Evolutionary conservation across 2,329 filamentous ascomycete species (phyloP).

Genomic region (Xylaria sp.): DNA sequence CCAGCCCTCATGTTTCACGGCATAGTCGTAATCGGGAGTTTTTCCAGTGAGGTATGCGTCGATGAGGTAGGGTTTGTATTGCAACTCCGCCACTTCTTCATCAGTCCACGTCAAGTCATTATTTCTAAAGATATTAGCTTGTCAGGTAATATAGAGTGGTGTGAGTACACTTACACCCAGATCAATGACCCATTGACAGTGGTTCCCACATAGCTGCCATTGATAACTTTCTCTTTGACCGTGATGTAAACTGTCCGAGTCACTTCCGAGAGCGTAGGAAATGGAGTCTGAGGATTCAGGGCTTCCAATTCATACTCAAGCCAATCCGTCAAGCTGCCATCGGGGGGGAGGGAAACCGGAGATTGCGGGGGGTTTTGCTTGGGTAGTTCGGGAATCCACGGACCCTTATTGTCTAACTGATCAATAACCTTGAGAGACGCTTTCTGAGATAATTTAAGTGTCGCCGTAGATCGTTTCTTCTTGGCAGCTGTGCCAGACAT

Average conservation of each 20-base stretch:
- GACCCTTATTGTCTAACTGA: not conserved
- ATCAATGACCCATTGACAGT: slow-evolving; percentile 30
- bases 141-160: not conserved
- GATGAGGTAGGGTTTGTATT: slow-evolving; percentile 44
- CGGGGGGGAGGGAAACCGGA: slow-evolving; percentile 33
- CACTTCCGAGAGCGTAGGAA: slow-evolving; percentile 42
- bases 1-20: slow-evolving; percentile 46
- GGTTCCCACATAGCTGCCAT: slow-evolving; percentile 29
- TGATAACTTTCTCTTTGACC: slow-evolving; percentile 36
- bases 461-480: not conserved
- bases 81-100: slow-evolving; percentile 18
- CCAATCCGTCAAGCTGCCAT: slow-evolving; percentile 34
- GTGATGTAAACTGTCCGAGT: slow-evolving; percentile 46
- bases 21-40: slow-evolving; percentile 48
- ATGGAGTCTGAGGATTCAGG: slow-evolving; percentile 27
- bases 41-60: slow-evolving; percentile 46
- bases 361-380: slow-evolving; percentile 29
- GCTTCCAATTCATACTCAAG: slow-evolving; percentile 44
- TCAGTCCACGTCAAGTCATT: slow-evolving; percentile 45
- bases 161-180: slow-evolving; percentile 32
- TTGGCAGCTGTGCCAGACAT: slow-evolving; percentile 12
- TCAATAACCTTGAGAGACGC: not conserved
- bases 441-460: not conserved
- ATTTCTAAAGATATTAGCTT: slow-evolving; percentile 25
- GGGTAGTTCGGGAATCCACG: slow-evolving; percentile 2